Percentiles rank a stretch among this genome's conserved stretches.
Conservation (phyloP, 345 rosid genomes). For the Brassica nigra region DNA sequence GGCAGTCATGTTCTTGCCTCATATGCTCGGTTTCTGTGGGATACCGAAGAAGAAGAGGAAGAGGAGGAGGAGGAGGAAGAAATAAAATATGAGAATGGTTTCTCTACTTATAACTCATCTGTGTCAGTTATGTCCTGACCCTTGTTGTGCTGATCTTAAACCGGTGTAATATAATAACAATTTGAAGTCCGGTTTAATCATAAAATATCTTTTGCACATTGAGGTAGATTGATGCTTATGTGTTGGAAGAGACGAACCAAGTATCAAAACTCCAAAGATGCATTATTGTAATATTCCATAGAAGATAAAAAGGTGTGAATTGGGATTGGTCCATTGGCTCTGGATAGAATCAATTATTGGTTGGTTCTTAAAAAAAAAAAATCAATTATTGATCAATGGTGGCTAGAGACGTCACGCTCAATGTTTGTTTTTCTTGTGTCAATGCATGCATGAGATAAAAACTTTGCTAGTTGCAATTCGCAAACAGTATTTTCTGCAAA, state of each 20-base stretch:
- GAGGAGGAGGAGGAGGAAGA: slow-evolving; percentile 32
- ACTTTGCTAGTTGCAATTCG: slow-evolving; percentile 21
- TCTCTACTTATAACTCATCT: slow-evolving; percentile 36
- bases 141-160: slow-evolving; percentile 9
- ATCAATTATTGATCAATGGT: slow-evolving; percentile 27
- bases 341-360: slow-evolving; percentile 27
- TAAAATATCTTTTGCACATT: slow-evolving; percentile 15
- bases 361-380: background rate
- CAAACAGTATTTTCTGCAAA: background rate
- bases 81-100: slow-evolving; percentile 14
- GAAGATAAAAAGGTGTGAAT: slow-evolving; percentile 14
- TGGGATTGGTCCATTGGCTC: slow-evolving; percentile 17
- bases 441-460: background rate
- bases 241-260: slow-evolving; percentile 12
- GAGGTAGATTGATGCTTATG: slow-evolving; percentile 21
- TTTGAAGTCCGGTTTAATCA: slow-evolving; percentile 23
- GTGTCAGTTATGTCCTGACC: slow-evolving; percentile 36
- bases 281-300: slow-evolving; percentile 14
- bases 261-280: slow-evolving; percentile 1
- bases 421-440: background rate
- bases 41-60: slow-evolving; percentile 56
- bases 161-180: slow-evolving; percentile 30
- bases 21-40: slow-evolving; percentile 79
- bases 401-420: slow-evolving; percentile 25
- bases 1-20: slow-evolving; percentile 70